Evolutionary conservation across 352 stramenopile species (phyloP).

Genomic region (Phytophthora capsici): DNA sequence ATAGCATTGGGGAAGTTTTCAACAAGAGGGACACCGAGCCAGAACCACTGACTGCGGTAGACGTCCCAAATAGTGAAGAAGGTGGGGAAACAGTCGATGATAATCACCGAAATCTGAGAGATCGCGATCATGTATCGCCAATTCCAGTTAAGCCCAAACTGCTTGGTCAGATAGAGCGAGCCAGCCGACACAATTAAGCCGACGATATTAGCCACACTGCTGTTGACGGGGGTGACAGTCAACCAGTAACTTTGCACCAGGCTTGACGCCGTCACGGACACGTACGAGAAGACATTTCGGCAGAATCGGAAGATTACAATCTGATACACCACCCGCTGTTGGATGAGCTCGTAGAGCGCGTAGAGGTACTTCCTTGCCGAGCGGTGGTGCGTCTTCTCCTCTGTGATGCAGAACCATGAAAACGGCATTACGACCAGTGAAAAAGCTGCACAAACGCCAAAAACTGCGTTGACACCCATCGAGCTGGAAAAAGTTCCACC

Average conservation of each 20-base stretch:
- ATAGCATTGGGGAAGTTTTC: conserved; percentile 37
- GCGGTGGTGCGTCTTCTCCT: conserved; percentile 28
- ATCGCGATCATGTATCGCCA: conserved; percentile 38
- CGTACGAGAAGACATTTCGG: conserved; percentile 30
- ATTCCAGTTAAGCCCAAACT: conserved; percentile 41
- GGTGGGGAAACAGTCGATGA: conserved; percentile 37
- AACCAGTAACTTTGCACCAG: conserved; percentile 36
- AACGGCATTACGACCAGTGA: conserved; percentile 32
- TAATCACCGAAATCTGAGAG: conserved; percentile 34
- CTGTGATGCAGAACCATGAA: conserved; percentile 40
- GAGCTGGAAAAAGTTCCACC: conserved; percentile 38
- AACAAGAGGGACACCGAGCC: conserved; percentile 14
- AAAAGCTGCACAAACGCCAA: conserved; percentile 29
- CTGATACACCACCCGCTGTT: conserved; percentile 39
- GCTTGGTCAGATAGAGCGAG: conserved; percentile 26
- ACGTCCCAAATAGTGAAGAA: conserved; percentile 41
- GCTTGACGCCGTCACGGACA: conserved; percentile 27
- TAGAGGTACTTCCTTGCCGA: conserved; percentile 27
- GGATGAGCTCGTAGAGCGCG: conserved; percentile 36
- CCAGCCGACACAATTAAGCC: conserved; percentile 15
- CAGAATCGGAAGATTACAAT: conserved; percentile 43
- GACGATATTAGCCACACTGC: conserved; percentile 33
- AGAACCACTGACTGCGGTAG: conserved; percentile 35
- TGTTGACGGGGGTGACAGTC: conserved; percentile 33
- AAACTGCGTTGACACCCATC: conserved; percentile 41